phyloP scores from a whole-genome alignment of 768 basidiomycete genomes.

The Boletus rubropictus region DNA sequence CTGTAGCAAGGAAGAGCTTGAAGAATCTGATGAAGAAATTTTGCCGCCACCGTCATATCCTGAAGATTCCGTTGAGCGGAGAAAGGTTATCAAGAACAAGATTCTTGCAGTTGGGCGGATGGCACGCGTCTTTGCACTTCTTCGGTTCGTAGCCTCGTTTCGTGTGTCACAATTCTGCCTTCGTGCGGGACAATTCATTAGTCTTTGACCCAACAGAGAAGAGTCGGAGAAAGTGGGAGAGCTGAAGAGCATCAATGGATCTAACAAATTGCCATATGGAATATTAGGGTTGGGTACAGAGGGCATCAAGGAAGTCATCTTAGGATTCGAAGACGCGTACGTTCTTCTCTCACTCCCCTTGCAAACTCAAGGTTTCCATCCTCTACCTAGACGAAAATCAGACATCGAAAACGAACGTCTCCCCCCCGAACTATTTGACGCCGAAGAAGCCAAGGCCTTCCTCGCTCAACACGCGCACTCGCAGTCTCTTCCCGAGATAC shows the following conservation, averaged over 20 bases:
- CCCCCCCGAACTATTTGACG: slow-evolving; percentile 93
- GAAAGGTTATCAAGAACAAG: slow-evolving; percentile 95
- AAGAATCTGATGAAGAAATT: slow-evolving; percentile 57
- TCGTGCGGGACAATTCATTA: neutral
- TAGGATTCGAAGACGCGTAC: slow-evolving; percentile 92
- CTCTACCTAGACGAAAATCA: slow-evolving; percentile 71
- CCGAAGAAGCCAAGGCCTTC: slow-evolving; percentile 61
- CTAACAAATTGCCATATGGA: slow-evolving; percentile 72
- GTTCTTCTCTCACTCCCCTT: slow-evolving; percentile 30
- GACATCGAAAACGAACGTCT: slow-evolving; percentile 99
- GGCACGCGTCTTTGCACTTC: slow-evolving; percentile 91
- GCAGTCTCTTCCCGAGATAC: slow-evolving; percentile 47
- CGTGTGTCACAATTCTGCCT: too few relatives aligned
- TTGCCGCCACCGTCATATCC: slow-evolving; percentile 33
- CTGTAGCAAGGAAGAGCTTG: slow-evolving; percentile 93
- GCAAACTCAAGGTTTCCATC: neutral
- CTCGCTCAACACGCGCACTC: slow-evolving; percentile 34
- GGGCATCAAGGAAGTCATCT: slow-evolving; percentile 92
- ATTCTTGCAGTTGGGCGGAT: slow-evolving; percentile 96
- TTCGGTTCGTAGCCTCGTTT: slow-evolving; percentile 63
- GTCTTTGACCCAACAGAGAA: slow-evolving; percentile 50
- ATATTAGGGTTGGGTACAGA: slow-evolving; percentile 84
- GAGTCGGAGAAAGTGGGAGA: slow-evolving; percentile 97
- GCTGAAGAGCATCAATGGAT: slow-evolving; percentile 84
- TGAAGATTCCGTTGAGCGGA: slow-evolving; percentile 61